Evolutionary conservation across 176 grass and related monocot genomes (phyloP).

Genomic region (Guadua angustifolia): DNA sequence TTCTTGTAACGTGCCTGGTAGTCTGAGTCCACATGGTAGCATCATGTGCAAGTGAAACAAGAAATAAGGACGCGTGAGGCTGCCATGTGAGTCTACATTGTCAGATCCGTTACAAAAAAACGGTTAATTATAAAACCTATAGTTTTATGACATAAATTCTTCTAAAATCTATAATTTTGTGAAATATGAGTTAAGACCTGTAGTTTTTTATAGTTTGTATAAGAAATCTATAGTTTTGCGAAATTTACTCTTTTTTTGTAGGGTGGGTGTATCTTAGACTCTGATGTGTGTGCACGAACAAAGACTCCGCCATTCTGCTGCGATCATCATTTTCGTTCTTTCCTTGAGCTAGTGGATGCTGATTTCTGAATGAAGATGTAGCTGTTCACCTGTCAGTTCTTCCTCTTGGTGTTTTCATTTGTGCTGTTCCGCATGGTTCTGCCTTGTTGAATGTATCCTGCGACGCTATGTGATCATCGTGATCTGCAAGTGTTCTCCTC

Average conservation of each 20-base stretch:
- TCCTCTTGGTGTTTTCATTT: not conserved
- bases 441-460: not conserved
- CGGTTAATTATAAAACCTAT: too few relatives aligned
- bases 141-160: too few relatives aligned
- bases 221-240: too few relatives aligned
- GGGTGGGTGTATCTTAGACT: constrained; percentile 1
- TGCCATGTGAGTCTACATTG: too few relatives aligned
- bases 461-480: not conserved
- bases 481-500: not conserved
- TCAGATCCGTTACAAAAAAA: too few relatives aligned
- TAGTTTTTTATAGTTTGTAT: too few relatives aligned
- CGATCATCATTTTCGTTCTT: constrained; percentile 27
- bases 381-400: not conserved
- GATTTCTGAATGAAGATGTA: constrained; percentile 13
- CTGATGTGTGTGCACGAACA: not conserved
- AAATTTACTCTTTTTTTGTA: not conserved
- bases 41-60: too few relatives aligned
- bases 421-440: not conserved
- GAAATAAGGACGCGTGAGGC: too few relatives aligned
- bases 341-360: constrained; percentile 14
- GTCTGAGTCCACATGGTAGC: too few relatives aligned
- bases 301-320: not conserved
- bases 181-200: too few relatives aligned
- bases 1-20: too few relatives aligned
- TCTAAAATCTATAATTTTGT: too few relatives aligned